A percentile compares a stretch with the other conserved stretches of the same genome.
These are phyloP conservation scores for Magnusiomyces fungicola DNA, from an alignment of 1,139 yeast species.

Conservation along the genomic window DNA sequence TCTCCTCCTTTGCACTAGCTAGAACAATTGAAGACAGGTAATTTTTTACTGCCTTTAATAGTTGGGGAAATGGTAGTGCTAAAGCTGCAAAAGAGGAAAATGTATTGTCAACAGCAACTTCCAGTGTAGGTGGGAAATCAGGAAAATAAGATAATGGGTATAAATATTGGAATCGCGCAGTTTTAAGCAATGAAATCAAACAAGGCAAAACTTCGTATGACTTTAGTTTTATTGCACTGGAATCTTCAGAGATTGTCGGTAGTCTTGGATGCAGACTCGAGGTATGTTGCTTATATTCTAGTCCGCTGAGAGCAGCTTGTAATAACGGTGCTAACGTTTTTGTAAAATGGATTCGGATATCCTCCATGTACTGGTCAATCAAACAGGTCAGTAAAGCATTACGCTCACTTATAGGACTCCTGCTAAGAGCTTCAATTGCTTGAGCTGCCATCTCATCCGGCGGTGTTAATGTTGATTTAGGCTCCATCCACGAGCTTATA, in stretches of 20 bases:
- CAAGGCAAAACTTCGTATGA: neutral
- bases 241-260: neutral
- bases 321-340: neutral
- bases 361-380: neutral
- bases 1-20: neutral
- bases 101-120: neutral
- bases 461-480: neutral
- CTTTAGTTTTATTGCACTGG: neutral
- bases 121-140: neutral
- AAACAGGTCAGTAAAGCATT: neutral
- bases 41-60: neutral
- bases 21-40: neutral
- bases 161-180: neutral
- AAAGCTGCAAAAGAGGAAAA: neutral
- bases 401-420: neutral
- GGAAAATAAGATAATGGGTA: neutral
- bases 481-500: neutral
- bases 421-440: neutral
- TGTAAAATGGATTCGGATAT: neutral
- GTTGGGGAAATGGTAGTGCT: neutral
- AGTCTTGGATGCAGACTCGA: neutral
- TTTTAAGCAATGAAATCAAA: neutral
- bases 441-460: neutral
- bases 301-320: neutral
- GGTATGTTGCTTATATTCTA: neutral